phyloP scores from a whole-genome alignment of 371 early-diverging fungal genomes.

The Quaeritorhiza haematococci region DNA sequence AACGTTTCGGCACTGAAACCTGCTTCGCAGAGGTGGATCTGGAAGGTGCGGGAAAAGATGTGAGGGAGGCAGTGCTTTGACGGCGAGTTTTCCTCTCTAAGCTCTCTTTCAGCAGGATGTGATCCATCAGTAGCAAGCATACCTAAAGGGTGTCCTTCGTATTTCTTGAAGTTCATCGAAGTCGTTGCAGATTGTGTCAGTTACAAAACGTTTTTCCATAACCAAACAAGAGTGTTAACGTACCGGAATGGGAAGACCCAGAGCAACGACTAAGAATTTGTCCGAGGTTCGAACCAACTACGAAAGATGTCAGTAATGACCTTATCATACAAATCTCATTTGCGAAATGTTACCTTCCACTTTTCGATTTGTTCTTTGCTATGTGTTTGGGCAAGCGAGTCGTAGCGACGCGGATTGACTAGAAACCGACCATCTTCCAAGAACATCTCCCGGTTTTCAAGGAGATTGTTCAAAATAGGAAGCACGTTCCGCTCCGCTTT shows the following conservation, averaged over 20 bases:
- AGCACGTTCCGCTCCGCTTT: slow-evolving; percentile 84
- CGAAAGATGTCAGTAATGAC: too few species aligned
- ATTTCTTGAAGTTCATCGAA: slow-evolving; percentile 42
- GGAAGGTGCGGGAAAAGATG: too few species aligned
- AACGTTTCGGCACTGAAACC: slow-evolving; percentile 61
- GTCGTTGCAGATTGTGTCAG: too few species aligned
- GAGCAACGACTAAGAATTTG: slow-evolving; percentile 69
- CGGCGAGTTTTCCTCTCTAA: too few species aligned
- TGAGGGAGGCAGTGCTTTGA: not conserved
- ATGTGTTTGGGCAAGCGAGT: slow-evolving; percentile 29
- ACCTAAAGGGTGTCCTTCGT: slow-evolving; percentile 66
- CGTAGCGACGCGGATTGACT: slow-evolving; percentile 60
- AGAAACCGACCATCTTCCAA: slow-evolving; percentile 81
- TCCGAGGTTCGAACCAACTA: slow-evolving; percentile 65
- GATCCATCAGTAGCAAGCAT: too few species aligned
- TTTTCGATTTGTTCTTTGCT: slow-evolving; percentile 39
- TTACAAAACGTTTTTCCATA: not conserved
- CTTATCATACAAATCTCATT: not conserved
- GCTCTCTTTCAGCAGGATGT: too few species aligned
- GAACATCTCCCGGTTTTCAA: slow-evolving; percentile 85
- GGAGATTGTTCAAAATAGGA: slow-evolving; percentile 78
- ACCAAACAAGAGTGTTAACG: slow-evolving; percentile 9
- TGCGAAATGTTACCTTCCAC: slow-evolving; percentile 34
- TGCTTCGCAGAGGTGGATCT: slow-evolving; percentile 78
- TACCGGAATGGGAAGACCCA: slow-evolving; percentile 70